Evolutionary conservation across 2,329 filamentous ascomycete species (phyloP), one percentile per base, ranked within the genome.

Genomic region (Trichoderma breve): DNA sequence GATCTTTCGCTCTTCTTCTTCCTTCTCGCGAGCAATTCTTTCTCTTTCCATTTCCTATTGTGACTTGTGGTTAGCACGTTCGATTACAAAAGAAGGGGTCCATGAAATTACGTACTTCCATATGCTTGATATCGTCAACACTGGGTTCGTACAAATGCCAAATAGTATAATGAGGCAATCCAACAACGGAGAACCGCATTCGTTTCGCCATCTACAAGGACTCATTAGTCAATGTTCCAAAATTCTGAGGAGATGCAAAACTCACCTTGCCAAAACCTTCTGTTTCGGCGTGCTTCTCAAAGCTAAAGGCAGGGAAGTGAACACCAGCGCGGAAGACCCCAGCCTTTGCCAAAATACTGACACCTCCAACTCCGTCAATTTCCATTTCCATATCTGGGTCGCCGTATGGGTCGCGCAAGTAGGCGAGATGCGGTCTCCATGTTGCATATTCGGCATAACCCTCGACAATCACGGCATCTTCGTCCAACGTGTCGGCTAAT

Each of bases 311-410:
- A 3, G 96, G 96, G 83, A 99, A 99, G 82, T 99, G 96, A 39
- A 97, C 95, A 57, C 96, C 96, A 60, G 93, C 92, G 74, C 96
- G 90, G 85, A 99, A 99, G 0, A 99, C 96, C 77, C 92, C 92
- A 2, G 96, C 96, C 83, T 98, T 99, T 60, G 96, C 95, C 76
- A 99, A 83, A 78, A 99, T 99, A 83, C 94, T 98, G 77, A 99
- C 96, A 83, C 96, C 96, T 65, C 96, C 95, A 61, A 99, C 95
- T 75, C 96, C 96, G 77, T 99, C 96, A 77, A 99, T 95, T 78
- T 99, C 96, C 96, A 99, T 98, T 81, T 99, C 96, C 92, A 98
- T 98, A 80, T 99, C 96, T 24, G 95, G 95, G 79, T 99, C 96
- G 51, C 96, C 96, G 78, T 97, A 98, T 2, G 96, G 96, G 80